Base-by-base conservation (phyloP, 1,284 basidiomycete species). In the Inonotus obliquus region DNA sequence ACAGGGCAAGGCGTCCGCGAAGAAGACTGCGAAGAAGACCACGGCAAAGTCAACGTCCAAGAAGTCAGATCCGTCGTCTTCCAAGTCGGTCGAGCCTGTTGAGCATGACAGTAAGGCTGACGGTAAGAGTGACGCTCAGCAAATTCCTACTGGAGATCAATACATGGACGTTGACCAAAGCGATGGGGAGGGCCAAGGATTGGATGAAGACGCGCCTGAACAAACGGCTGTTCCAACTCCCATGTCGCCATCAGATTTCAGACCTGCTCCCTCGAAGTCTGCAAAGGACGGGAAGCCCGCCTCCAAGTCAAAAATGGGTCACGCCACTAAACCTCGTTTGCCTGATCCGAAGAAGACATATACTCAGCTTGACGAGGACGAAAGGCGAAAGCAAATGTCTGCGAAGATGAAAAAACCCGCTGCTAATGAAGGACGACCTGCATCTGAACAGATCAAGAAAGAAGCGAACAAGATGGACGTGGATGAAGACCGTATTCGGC, bases 41-140 rank as follows among this genome's bases (percentile, higher is more conserved):
- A 52, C 54, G 23, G 49, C 9, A 66, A 64, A 49, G 23, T 44
- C 57, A 63, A 62, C 58, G 59, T 59, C 58, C 58, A 63, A 59
- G 60, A 53, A 4, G 57, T 57, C 21, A 61, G 56, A 47, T 60
- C 27, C n/a, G 63, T 63, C 55, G 48, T 47, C 45, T 7, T 29
- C 10, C 32, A 27, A 25, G n/a, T 38, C 37, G 14, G 14, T 14
- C 7, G 7, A 38, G 37, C 37, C 37, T n/a, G n/a, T n/a, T n/a
- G n/a, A 38, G 37, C 37, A 7, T 14, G 7, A 38, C 14, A 38
- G 37, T 38, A 14, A 38, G 37, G 37, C 37, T 38, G 65, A 65
- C 53, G 64, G n/a, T n/a, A 68, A 47, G 63, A 59, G 32, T 44
- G 39, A 51, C 52, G 23, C 6, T 49, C 45, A 53, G 27, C 23